Evolutionary conservation across 768 basidiomycete genomes (phyloP).

Genomic region (Rhodotorula kratochvilovae): DNA sequence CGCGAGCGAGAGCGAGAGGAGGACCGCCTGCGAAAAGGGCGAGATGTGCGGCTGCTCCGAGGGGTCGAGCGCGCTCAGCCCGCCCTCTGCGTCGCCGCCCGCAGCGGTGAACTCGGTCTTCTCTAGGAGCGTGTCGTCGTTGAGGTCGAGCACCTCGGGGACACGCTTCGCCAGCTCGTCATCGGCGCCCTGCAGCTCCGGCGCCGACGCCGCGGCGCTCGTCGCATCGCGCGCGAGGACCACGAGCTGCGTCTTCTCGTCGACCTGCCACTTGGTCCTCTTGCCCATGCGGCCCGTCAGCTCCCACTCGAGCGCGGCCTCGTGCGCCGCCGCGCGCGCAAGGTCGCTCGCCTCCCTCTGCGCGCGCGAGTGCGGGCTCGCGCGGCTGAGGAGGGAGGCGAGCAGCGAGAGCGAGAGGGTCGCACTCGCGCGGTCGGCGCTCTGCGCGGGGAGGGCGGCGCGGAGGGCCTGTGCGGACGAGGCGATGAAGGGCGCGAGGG

Average conservation of each 20-base stretch:
- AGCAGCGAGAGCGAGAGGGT: constrained; percentile 72
- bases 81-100: constrained; percentile 52
- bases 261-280: constrained; percentile 87
- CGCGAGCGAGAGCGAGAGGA: constrained; percentile 75
- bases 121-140: constrained; percentile 95
- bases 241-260: constrained; percentile 80
- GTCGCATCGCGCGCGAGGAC: constrained; percentile 80
- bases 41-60: constrained; percentile 78
- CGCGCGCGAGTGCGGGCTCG: constrained; percentile 49
- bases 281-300: constrained; percentile 88
- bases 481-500: constrained; percentile 52
- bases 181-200: constrained; percentile 3
- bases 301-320: constrained; percentile 77
- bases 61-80: constrained; percentile 59
- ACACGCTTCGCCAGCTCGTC: constrained; percentile 44
- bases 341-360: constrained; percentile 71
- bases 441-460: constrained; percentile 33
- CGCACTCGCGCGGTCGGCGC: constrained; percentile 51
- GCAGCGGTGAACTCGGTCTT: constrained; percentile 74
- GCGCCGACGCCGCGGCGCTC: constrained; percentile 40
- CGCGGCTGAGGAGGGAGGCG: constrained; percentile 57
- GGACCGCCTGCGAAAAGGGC: constrained; percentile 87
- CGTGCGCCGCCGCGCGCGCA: constrained; percentile 71
- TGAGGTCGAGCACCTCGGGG: constrained; percentile 76
- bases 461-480: constrained; percentile 46